Base-by-base conservation (phyloP, 345 rosid genomes). In the Noccaea caerulescens region DNA sequence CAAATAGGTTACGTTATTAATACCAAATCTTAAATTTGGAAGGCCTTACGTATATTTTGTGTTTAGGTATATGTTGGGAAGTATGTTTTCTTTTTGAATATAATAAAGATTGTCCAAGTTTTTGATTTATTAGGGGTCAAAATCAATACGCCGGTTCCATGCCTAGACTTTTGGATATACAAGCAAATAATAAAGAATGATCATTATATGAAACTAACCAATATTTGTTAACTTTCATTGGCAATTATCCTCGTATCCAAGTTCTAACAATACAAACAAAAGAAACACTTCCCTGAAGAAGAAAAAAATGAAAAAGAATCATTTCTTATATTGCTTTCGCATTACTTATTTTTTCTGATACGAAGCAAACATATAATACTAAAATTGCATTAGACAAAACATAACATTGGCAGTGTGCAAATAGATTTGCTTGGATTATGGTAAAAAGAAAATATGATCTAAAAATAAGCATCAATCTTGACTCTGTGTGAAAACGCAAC, bases 101-200 rank as follows among this genome's bases (percentile, higher is more conserved):
- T 11, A 34, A n/a, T 42, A 61, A 52, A 52, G 27, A 72, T 20
- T 42, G 14, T 42, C 37, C n/a, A 63, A 34, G 25, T n/a, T 72
- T 44, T 72, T 53, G 47, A 23, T 36, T 63, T n/a, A 44, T 9
- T 34, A 60, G 10, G 60, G 34, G 20, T 49, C 67, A 59, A 54
- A 70, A 39, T 16, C 59, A 50, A 52, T 32, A 71, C 62, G 52
- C 16, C 27, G 30, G 25, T 52, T 71, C 49, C 58, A 55, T 72
- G 33, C 64, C 64, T 25, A 54, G 41, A 72, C 5, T 54, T 63
- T 34, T 44, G 70, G 76, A 72, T 63, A 44, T 63, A 62, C 5
- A 62, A 36, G 30, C 46, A 69, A 36, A 12, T 33, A 14, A 11
- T 16, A 13, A 50, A 50, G 8, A 8, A 37, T 23, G 37, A 47